Conservation (phyloP, 495 filamentous ascomycete species). For the Penicillium lividum region DNA sequence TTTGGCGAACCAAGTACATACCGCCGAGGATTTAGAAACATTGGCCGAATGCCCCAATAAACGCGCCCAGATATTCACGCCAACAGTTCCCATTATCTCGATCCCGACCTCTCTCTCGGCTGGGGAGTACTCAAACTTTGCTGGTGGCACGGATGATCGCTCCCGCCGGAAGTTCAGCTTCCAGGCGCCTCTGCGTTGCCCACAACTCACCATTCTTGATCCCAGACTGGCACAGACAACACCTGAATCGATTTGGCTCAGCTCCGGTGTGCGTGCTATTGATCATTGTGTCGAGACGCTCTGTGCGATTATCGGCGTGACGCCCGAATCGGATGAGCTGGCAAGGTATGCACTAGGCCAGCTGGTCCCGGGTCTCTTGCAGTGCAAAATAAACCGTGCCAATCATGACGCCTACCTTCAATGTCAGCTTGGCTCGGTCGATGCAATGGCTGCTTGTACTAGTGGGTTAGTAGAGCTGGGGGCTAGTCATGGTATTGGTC, state of each 20-base stretch:
- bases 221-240: constrained; percentile 55
- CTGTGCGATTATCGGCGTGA: constrained; percentile 45
- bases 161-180: constrained; percentile 58
- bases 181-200: constrained; percentile 42
- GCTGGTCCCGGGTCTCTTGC: constrained; percentile 54
- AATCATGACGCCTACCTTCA: constrained; percentile 51
- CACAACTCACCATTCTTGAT: constrained; percentile 60
- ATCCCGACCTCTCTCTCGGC: constrained; percentile 65
- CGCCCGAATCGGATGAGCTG: constrained; percentile 39
- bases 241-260: constrained; percentile 60
- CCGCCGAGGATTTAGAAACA: constrained; percentile 42
- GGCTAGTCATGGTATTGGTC: constrained; percentile 66
- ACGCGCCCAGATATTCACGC: constrained; percentile 33
- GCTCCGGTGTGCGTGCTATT: constrained; percentile 60
- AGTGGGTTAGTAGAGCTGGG: constrained; percentile 51
- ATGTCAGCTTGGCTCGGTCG: constrained; percentile 56
- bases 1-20: constrained; percentile 51
- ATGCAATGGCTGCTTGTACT: constrained; percentile 55
- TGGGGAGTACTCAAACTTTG: constrained; percentile 60
- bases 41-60: constrained; percentile 41
- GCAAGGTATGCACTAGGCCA: constrained; percentile 46
- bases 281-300: constrained; percentile 67
- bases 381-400: constrained; percentile 43
- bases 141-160: constrained; percentile 56
- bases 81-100: constrained; percentile 55